Evolutionary conservation across 2,329 filamentous ascomycete species (phyloP), one percentile per base, ranked within the genome.

Genomic region (Aureobasidium leucospermi): DNA sequence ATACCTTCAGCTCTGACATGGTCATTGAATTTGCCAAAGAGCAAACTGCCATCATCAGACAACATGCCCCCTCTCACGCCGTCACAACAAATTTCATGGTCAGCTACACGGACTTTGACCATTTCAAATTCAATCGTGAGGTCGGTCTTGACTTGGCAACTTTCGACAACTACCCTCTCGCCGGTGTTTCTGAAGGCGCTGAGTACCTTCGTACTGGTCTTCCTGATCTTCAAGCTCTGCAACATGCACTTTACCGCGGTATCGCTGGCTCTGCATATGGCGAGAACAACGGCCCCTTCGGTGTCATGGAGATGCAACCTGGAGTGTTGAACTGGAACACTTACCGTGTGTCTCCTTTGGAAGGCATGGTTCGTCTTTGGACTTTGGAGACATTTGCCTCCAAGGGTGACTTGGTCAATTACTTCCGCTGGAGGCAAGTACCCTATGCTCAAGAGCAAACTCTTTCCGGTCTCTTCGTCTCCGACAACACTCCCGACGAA

Each of bases 251-350:
- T 3, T 67, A 67, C 36, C 62, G 64, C 19, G 64, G 64, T 32
- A 52, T 67, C 0, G 63, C 64, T 16, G 65, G 64, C 9, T 59
- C 63, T 19, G 64, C 60, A 3, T 65, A 65, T 38, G 59, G 36
- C 1, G 36, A 59, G 7, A 62, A 61, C 8, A 38, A 60, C 6
- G 65, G 65, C 7, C 63, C 65, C 0, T 65, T 65, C 23, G 65
- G 65, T 10, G 64, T 67, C 6, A 66, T 67, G 65, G 64, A 66
- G 15, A 64, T 65, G 65, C 61, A 67, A n/a, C 65, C 63, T 9
- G 65, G 65, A 10, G 64, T 66, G 1, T 47, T 66, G 13, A 66
- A 67, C 15, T 66, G 64, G 65, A 65, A 65, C 13, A 49, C 47
- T 11, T 65, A 65, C 43, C 63, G 65, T 19, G 65, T 65, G n/a